These are phyloP conservation scores for Themeda triandra DNA, from an alignment of 176 grass and related monocot genomes.

Conservation along the genomic window DNA sequence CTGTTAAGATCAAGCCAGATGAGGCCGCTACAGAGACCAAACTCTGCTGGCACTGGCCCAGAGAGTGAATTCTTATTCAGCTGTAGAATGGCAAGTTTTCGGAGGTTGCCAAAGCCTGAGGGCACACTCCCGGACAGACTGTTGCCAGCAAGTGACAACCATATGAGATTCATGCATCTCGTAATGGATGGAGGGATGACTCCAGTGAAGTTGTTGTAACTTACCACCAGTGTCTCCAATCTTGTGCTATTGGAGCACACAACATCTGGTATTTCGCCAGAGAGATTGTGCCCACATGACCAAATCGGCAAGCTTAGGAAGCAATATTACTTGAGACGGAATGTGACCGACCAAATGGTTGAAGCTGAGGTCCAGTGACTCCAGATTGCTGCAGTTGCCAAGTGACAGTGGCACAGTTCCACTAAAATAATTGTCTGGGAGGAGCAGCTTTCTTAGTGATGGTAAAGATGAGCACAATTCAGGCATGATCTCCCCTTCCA, in stretches of 20 bases:
- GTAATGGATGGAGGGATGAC: conserved; percentile 58
- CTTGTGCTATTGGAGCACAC: conserved; percentile 48
- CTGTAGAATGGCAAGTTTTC: conserved; percentile 85
- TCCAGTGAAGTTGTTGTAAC: conserved; percentile 75
- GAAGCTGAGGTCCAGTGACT: conserved; percentile 90
- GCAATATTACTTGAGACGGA: conserved; percentile 31
- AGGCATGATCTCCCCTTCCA: conserved; percentile 50
- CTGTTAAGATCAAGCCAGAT: conserved; percentile 94
- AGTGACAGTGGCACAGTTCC: conserved; percentile 52
- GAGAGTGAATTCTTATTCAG: conserved; percentile 69
- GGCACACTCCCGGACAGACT: conserved; percentile 63
- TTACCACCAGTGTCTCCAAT: conserved; percentile 74
- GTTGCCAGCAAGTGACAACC: conserved; percentile 81
- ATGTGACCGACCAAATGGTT: conserved; percentile 58
- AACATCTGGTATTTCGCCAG: conserved; percentile 63
- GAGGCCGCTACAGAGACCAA: conserved; percentile 75
- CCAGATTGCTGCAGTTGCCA: conserved; percentile 53
- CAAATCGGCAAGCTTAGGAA: conserved; percentile 67
- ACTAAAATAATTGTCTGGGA: conserved; percentile 71
- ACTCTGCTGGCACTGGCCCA: conserved; percentile 50
- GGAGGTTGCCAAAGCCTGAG: conserved; percentile 41
- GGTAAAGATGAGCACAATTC: conserved; percentile 57
- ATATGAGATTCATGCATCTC: conserved; percentile 73
- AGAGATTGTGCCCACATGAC: conserved; percentile 84
- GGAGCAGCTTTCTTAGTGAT: conserved; percentile 41